phyloP scores from a whole-genome alignment of 306 rosid species.

The Argentina anserina region DNA sequence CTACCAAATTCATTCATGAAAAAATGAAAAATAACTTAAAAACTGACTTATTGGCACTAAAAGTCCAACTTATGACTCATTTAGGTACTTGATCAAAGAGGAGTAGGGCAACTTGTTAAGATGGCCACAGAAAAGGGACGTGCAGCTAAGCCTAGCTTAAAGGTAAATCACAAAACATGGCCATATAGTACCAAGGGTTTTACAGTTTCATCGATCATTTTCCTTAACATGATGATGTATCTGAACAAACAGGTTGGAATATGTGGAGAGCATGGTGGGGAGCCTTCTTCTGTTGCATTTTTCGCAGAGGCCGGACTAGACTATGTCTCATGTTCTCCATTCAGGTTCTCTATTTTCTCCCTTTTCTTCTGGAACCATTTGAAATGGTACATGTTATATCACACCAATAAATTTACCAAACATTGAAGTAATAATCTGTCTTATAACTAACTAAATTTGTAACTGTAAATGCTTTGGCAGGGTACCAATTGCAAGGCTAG shows the following conservation, averaged over 20 bases:
- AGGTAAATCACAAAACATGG: constrained; percentile 41
- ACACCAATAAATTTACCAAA: background rate
- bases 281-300: constrained; percentile 92
- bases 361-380: background rate
- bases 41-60: constrained; percentile 9
- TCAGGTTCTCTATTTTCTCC: constrained; percentile 47
- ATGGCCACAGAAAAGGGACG: constrained; percentile 88
- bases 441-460: constrained; percentile 4
- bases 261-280: constrained; percentile 99
- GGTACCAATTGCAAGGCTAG: constrained; percentile 96
- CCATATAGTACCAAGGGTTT: background rate
- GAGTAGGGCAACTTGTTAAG: constrained; percentile 91
- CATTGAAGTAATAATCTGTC: no score
- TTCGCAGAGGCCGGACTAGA: constrained; percentile 90
- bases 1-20: background rate
- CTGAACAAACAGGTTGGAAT: constrained; percentile 69
- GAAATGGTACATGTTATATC: background rate
- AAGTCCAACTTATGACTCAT: constrained; percentile 3
- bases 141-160: constrained; percentile 71
- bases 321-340: constrained; percentile 98
- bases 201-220: background rate
- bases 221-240: constrained; percentile 4
- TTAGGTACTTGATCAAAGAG: constrained; percentile 94
- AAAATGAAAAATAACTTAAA: background rate
- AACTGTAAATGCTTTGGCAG: constrained; percentile 31